Conservation (phyloP, 805 yeast species). For the Wickerhamiella alocasiicola region DNA sequence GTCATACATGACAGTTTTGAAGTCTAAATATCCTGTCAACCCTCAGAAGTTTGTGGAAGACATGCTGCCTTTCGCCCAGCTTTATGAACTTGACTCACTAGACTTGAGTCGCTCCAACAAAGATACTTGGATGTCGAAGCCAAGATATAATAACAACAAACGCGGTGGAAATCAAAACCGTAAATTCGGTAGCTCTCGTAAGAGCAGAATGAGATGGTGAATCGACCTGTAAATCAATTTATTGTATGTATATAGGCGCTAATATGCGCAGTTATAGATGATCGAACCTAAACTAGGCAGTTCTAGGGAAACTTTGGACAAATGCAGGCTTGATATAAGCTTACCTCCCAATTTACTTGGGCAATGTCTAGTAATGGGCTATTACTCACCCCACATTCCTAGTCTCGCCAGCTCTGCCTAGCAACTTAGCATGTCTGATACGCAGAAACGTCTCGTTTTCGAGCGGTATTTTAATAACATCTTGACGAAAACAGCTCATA, state of each 20-base stretch:
- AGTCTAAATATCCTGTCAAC: constrained; percentile 16
- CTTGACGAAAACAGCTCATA: constrained; percentile 1
- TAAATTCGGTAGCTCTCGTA: constrained; percentile 20
- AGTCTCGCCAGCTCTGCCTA: too few relatives aligned
- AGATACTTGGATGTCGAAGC: constrained; percentile 21
- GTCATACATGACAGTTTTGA: constrained; percentile 22
- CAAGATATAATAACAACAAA: constrained; percentile 1
- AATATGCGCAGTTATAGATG: too few relatives aligned
- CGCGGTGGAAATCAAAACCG: constrained; percentile 1
- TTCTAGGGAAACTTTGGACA: too few relatives aligned
- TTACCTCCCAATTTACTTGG: too few relatives aligned
- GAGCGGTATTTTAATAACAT: constrained; percentile 5
- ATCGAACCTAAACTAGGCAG: too few relatives aligned
- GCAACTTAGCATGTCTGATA: not conserved
- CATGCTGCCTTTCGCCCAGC: constrained; percentile 21
- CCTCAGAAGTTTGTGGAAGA: constrained; percentile 18
- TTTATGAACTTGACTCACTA: constrained; percentile 20
- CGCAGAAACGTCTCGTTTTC: not conserved
- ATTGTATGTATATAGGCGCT: too few relatives aligned
- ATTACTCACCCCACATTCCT: too few relatives aligned
- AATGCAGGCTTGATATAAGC: too few relatives aligned
- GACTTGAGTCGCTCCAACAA: constrained; percentile 14
- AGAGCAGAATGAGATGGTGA: constrained; percentile 23
- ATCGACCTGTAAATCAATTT: too few relatives aligned
- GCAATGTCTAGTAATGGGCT: too few relatives aligned